These are phyloP conservation scores for Cadophora gregata DNA, from an alignment of 2,329 filamentous ascomycete genomes.

Conservation along the genomic window DNA sequence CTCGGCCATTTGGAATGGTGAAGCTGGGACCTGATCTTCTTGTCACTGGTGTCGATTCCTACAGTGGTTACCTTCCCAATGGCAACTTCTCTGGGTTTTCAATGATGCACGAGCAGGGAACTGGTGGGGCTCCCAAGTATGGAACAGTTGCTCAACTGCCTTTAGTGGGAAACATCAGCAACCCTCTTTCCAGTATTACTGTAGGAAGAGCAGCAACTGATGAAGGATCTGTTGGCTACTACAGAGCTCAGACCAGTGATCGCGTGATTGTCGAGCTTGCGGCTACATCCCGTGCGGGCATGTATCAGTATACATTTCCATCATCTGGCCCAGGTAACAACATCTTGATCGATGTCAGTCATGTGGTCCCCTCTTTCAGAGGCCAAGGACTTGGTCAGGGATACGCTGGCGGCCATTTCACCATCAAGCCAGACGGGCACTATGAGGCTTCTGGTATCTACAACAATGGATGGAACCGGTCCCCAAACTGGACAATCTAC, in stretches of 20 bases:
- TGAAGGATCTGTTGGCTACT: conserved; percentile 64
- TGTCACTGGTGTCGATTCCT: conserved; percentile 55
- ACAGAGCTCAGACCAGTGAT: conserved; percentile 60
- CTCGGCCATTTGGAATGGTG: conserved; percentile 52
- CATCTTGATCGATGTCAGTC: conserved; percentile 44
- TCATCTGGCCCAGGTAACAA: conserved; percentile 45
- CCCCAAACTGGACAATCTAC: conserved; percentile 66
- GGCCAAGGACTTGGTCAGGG: conserved; percentile 65
- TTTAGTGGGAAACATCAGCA: conserved; percentile 53
- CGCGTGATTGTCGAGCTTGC: conserved; percentile 63
- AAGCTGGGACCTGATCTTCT: conserved; percentile 50
- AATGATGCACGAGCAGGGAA: conserved; percentile 70
- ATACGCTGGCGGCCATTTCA: conserved; percentile 65
- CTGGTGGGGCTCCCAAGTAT: conserved; percentile 73
- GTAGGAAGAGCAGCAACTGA: conserved; percentile 59
- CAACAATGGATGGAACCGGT: conserved; percentile 70
- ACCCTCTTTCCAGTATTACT: conserved; percentile 63
- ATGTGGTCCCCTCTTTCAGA: conserved; percentile 67
- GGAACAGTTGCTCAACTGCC: conserved; percentile 68
- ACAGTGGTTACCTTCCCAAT: conserved; percentile 57
- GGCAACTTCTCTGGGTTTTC: conserved; percentile 65
- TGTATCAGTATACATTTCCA: conserved; percentile 68
- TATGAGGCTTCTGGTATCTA: conserved; percentile 68
- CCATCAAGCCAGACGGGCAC: conserved; percentile 54
- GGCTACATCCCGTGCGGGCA: conserved; percentile 60